Evolutionary conservation across 1,139 yeast genomes (phyloP), one percentile per base, ranked within the genome.

Genomic region (Sugiyamaella castrensis): DNA sequence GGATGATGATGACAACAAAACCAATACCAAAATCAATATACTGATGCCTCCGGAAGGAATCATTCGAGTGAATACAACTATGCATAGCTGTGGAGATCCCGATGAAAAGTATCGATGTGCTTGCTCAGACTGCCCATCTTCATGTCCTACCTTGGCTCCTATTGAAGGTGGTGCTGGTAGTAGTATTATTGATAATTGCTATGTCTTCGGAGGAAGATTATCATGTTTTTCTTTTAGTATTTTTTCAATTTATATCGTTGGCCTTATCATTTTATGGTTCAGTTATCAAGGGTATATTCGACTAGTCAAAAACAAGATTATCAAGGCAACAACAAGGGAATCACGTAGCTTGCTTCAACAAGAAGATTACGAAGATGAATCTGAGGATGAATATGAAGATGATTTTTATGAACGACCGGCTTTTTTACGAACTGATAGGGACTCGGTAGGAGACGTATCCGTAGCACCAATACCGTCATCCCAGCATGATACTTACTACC

Each of bases 81-180:
- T 76, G 53, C 72, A 73, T 54, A 48, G 66, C n/a, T 92, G 98
- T 64, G 77, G 81, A 56, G 86, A 81, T 57, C 64, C 70, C 1
- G 81, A 79, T 40, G 68, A 70, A 11, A 57, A 59, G 2, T 91
- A 77, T 62, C 77, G 77, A 56, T 89, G 98, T 69, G 87, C 98
- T 0, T 92, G 98, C 63, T 77, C 96, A 0, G 98, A 92, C 67
- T 92, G 98, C 65, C 80, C 85, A 0, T 71, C 67, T 5, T 77
- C 91, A 1, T 92, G 98, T 62, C 98, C 98, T 0, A 63, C 57
- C 0, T 72, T 91, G 29, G 61, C 63, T 1, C 73, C 79, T 9
- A 43, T 52, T 4, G 51, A 60, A 13, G 56, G 61, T 19, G 40
- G 55, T 12, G 63, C 71, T 1, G 65, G 68, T 4, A 24, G 38